Conservation (phyloP, 352 stramenopile species). For the Globisporangium camurandrum region DNA sequence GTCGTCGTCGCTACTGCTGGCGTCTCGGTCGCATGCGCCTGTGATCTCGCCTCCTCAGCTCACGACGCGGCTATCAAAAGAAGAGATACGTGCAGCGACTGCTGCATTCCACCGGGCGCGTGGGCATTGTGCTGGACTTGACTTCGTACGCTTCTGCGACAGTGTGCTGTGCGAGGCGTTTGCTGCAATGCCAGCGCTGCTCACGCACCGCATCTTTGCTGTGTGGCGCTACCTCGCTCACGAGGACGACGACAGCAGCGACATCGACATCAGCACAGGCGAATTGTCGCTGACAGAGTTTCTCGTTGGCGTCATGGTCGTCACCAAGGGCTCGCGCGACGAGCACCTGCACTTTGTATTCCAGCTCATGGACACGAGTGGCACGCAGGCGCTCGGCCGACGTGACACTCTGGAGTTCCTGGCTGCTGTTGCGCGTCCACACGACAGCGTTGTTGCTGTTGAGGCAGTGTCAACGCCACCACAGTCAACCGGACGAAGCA, state of each 20-base stretch:
- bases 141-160: conserved; percentile 26
- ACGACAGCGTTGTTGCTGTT: conserved; percentile 13
- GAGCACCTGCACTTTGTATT: conserved; percentile 40
- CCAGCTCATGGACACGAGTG: conserved; percentile 21
- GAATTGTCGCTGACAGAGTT: conserved; percentile 29
- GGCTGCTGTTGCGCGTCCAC: background rate
- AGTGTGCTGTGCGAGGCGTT: conserved; percentile 32
- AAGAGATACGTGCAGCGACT: conserved; percentile 17
- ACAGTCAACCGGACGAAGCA: background rate
- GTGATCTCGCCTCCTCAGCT: conserved; percentile 18
- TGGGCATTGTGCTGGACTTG: conserved; percentile 21
- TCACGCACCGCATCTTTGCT: conserved; percentile 26
- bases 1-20: too few species aligned
- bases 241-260: too few species aligned
- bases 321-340: conserved; percentile 26
- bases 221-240: conserved; percentile 28
- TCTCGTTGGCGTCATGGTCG: conserved; percentile 19
- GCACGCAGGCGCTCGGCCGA: conserved; percentile 12
- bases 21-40: conserved; percentile 6
- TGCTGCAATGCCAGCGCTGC: conserved; percentile 17
- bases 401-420: conserved; percentile 23
- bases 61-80: conserved; percentile 17
- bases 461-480: conserved; percentile 7
- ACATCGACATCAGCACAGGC: too few species aligned
- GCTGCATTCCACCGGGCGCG: conserved; percentile 35